phyloP scores from a whole-genome alignment of 78 protist species.

The slime mould (Dictyostelium discoideum) region dicty_2.7 NC_007091.3:394001-394500 shows the following conservation, averaged over 20 bases:
- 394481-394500: background rate
- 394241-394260: background rate
- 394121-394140: too few relatives aligned
- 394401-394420: background rate
- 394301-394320: background rate
- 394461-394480: background rate
- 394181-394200: slow-evolving; percentile 1
- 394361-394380: background rate
- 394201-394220: background rate
- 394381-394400: background rate
- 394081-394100: too few relatives aligned
- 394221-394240: background rate
- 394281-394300: background rate
- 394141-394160: background rate
- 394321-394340: background rate
- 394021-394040: too few relatives aligned
- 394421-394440: too few relatives aligned
- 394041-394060: background rate
- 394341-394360: background rate
- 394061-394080: too few relatives aligned
- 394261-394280: background rate
- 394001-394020: background rate
- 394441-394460: background rate
- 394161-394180: background rate
- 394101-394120: too few relatives aligned